These are phyloP conservation scores for Diaporthe velutina DNA, from an alignment of 2,329 filamentous ascomycete genomes.

Conservation along the genomic window DNA sequence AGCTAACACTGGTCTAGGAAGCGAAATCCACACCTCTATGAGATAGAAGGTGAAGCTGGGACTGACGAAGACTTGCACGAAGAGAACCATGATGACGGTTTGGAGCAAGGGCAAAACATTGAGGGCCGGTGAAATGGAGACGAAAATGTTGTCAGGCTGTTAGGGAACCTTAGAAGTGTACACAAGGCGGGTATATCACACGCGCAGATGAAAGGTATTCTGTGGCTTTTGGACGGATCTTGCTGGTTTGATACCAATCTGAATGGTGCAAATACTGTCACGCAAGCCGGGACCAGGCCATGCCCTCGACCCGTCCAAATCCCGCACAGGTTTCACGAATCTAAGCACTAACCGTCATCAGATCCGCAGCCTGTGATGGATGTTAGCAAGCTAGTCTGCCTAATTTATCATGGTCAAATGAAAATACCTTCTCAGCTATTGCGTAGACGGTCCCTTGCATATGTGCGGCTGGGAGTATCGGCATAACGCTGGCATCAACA, in stretches of 20 bases:
- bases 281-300: background rate
- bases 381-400: background rate
- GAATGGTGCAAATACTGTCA: background rate
- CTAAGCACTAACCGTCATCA: background rate
- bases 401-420: background rate
- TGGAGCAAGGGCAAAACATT: background rate
- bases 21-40: too few species aligned
- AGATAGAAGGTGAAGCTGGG: too few species aligned
- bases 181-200: too few species aligned
- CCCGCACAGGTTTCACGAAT: background rate
- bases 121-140: too few species aligned
- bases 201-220: background rate
- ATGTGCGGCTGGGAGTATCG: slow-evolving; percentile 29
- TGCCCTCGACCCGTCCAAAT: background rate
- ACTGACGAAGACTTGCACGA: background rate
- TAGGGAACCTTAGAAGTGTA: too few species aligned
- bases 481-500: slow-evolving; percentile 31
- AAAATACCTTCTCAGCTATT: slow-evolving; percentile 30
- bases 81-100: background rate
- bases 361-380: background rate
- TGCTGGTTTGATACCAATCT: too few species aligned
- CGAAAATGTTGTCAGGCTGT: too few species aligned
- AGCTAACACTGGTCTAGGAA: too few species aligned
- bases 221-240: background rate
- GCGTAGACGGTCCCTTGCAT: slow-evolving; percentile 29